These are phyloP conservation scores for Acacia pycnantha DNA, from an alignment of 331 rosid genomes.

Conservation along the genomic window DNA sequence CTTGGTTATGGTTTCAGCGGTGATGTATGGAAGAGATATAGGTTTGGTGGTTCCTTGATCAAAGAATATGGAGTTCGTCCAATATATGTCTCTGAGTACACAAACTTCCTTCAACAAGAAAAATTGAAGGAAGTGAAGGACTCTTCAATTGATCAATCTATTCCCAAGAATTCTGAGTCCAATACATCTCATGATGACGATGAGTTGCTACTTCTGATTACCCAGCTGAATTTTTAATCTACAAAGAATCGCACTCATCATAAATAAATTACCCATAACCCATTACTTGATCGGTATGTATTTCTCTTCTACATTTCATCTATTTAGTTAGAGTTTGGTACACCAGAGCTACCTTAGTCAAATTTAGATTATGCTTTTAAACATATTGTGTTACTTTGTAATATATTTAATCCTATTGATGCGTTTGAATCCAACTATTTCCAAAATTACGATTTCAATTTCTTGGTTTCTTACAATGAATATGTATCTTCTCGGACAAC, in stretches of 20 bases:
- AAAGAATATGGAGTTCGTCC: not conserved
- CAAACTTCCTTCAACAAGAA: not conserved
- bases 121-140: not conserved
- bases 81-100: not conserved
- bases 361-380: not conserved
- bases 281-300: too few species aligned
- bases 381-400: not conserved
- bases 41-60: not conserved
- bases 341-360: too few species aligned
- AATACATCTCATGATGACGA: too few species aligned
- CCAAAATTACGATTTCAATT: too few species aligned
- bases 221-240: not conserved
- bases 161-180: too few species aligned
- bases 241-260: not conserved
- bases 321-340: too few species aligned
- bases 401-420: not conserved
- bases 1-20: not conserved
- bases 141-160: not conserved
- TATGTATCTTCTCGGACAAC: too few species aligned
- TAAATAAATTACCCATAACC: too few species aligned
- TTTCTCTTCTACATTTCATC: too few species aligned
- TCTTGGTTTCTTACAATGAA: too few species aligned
- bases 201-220: not conserved
- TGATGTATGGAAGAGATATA: fast-evolving
- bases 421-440: too few species aligned